Conservation (phyloP, 2,329 filamentous ascomycete species). For the Cladosporium velox region DNA sequence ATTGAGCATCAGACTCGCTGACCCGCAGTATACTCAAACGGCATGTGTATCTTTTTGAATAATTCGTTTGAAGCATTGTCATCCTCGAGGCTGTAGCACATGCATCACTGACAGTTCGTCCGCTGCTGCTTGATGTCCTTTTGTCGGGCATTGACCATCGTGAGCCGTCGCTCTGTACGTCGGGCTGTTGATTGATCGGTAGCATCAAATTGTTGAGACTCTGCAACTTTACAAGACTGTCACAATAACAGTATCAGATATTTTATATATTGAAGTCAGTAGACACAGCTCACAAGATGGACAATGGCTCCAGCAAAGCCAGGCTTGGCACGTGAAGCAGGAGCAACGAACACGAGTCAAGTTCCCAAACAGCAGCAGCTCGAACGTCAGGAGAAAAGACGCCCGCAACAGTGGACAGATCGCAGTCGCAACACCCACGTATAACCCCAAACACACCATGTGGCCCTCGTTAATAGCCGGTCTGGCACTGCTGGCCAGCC, state of each 20-base stretch:
- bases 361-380: constrained; percentile 12
- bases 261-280: not conserved
- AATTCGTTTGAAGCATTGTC: not conserved
- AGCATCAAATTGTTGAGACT: not conserved
- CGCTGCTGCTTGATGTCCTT: not conserved
- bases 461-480: constrained; percentile 28
- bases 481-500: constrained; percentile 49
- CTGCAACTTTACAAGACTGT: too few species aligned
- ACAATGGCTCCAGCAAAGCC: not conserved
- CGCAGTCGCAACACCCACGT: constrained; percentile 8
- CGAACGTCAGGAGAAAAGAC: constrained; percentile 20
- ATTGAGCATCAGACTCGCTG: not conserved
- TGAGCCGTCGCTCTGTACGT: not conserved
- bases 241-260: too few species aligned
- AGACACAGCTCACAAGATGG: not conserved
- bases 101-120: not conserved
- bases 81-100: not conserved
- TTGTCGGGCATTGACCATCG: not conserved
- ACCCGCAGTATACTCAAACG: not conserved
- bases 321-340: constrained; percentile 5
- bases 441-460: constrained; percentile 29
- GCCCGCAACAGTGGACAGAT: constrained; percentile 3
- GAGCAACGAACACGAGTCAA: constrained; percentile 17
- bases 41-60: not conserved
- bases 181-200: not conserved